Conservation (phyloP, 2,329 filamentous ascomycete species). For the Penicillium polonicum region DNA sequence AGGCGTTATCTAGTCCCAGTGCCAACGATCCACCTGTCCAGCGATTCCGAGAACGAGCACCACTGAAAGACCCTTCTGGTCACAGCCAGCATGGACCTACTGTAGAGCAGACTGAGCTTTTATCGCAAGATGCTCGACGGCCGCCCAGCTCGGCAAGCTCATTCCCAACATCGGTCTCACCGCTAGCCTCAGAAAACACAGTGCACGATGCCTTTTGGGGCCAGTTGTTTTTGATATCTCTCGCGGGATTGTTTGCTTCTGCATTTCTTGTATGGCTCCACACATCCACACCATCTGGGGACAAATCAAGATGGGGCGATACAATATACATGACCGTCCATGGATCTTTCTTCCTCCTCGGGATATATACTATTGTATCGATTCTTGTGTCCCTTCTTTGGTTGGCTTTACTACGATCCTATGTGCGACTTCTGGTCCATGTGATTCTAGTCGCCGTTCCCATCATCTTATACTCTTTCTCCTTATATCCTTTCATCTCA, state of each 20-base stretch:
- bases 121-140: slow-evolving; percentile 45
- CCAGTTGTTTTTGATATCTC: slow-evolving; percentile 79
- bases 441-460: slow-evolving; percentile 81
- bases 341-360: slow-evolving; percentile 83
- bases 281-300: slow-evolving; percentile 68
- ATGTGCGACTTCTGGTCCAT: slow-evolving; percentile 79
- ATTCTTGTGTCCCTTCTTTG: slow-evolving; percentile 84
- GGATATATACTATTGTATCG: slow-evolving; percentile 87
- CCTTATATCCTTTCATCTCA: slow-evolving; percentile 83
- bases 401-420: slow-evolving; percentile 84
- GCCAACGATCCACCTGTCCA: slow-evolving; percentile 55
- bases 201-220: slow-evolving; percentile 89
- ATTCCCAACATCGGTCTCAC: slow-evolving; percentile 57
- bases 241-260: slow-evolving; percentile 81
- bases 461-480: slow-evolving; percentile 81
- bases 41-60: slow-evolving; percentile 51
- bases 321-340: slow-evolving; percentile 90
- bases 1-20: slow-evolving; percentile 40
- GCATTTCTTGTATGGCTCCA: slow-evolving; percentile 89
- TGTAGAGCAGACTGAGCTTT: slow-evolving; percentile 53
- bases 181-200: slow-evolving; percentile 66
- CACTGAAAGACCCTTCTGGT: slow-evolving; percentile 38
- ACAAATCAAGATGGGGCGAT: slow-evolving; percentile 72
- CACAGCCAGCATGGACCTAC: slow-evolving; percentile 47
- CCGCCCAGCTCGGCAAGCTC: slow-evolving; percentile 52